phyloP scores from a whole-genome alignment of 2,329 filamentous ascomycete genomes.

The Fusarium keratoplasticum region DNA sequence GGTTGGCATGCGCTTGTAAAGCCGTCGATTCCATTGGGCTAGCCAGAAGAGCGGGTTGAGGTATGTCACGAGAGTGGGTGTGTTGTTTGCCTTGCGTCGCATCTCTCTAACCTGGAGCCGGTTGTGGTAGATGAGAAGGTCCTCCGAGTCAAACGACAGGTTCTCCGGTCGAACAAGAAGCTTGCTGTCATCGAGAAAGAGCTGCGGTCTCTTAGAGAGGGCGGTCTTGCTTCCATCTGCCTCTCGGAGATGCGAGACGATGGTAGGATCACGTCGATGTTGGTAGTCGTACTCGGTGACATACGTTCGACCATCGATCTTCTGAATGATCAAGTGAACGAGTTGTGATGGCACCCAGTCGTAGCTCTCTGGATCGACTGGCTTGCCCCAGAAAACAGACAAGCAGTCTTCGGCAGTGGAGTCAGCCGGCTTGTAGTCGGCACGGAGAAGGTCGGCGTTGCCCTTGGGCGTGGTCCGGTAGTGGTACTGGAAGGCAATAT shows the following conservation, averaged over 20 bases:
- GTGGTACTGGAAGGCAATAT: slow-evolving; percentile 32
- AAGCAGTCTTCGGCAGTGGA: slow-evolving; percentile 6
- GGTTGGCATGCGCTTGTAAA: slow-evolving; percentile 26
- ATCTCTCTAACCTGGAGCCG: slow-evolving; percentile 18
- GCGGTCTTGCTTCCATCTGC: slow-evolving; percentile 16
- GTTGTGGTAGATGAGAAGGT: slow-evolving; percentile 27
- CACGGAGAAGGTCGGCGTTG: slow-evolving; percentile 25
- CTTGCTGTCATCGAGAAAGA: slow-evolving; percentile 9
- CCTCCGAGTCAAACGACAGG: slow-evolving; percentile 20
- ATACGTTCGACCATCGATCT: slow-evolving; percentile 14
- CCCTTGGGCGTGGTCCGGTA: slow-evolving; percentile 23
- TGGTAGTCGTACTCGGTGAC: slow-evolving; percentile 31
- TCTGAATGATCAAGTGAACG: slow-evolving; percentile 23
- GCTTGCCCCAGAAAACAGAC: slow-evolving; percentile 37
- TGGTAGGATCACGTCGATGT: slow-evolving; percentile 28
- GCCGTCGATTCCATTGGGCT: slow-evolving; percentile 20
- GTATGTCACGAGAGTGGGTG: neutral
- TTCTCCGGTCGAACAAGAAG: slow-evolving; percentile 17
- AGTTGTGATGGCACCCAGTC: slow-evolving; percentile 31
- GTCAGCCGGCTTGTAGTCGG: slow-evolving; percentile 17
- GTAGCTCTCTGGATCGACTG: slow-evolving; percentile 23
- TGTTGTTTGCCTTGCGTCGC: slow-evolving; percentile 7
- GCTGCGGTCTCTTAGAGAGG: slow-evolving; percentile 13
- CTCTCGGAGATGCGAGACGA: slow-evolving; percentile 16
- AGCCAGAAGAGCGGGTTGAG: neutral